These are phyloP conservation scores for Cubamyces lactineus DNA, from an alignment of 768 basidiomycete species.

Conservation along the genomic window DNA sequence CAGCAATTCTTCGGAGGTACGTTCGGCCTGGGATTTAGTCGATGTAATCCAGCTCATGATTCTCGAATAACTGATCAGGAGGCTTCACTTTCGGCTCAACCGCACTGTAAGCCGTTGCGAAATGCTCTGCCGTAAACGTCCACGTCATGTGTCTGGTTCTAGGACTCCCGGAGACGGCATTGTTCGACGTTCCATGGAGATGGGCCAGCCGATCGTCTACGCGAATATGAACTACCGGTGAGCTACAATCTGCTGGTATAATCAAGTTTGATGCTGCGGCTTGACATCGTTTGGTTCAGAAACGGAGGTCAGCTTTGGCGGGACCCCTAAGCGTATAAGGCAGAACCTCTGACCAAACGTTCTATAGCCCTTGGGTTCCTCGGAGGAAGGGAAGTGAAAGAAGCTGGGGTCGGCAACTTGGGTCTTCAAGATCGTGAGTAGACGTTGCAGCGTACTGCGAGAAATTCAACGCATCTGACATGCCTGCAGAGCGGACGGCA, in stretches of 20 bases:
- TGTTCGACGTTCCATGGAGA: constrained; percentile 47
- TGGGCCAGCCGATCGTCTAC: constrained; percentile 51
- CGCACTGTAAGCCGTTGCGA: neutral
- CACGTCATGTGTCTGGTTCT: neutral
- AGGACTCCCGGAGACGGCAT: constrained; percentile 48
- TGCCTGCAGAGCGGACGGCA: constrained; percentile 38
- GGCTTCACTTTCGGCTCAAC: constrained; percentile 7
- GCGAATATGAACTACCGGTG: constrained; percentile 55
- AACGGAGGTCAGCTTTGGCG: constrained; percentile 50
- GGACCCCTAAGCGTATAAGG: constrained; percentile 19
- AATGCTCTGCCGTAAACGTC: too few relatives aligned
- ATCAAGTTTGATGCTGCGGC: neutral
- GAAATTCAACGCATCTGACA: constrained; percentile 9
- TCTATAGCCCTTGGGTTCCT: constrained; percentile 43
- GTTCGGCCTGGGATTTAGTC: too few relatives aligned
- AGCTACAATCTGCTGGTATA: neutral
- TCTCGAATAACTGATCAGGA: neutral
- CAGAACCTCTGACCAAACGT: neutral
- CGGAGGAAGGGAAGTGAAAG: constrained; percentile 41
- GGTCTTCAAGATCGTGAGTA: constrained; percentile 51
- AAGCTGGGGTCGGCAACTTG: constrained; percentile 44
- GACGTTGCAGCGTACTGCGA: neutral
- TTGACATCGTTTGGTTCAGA: constrained; percentile 32
- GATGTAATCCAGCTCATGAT: too few relatives aligned
- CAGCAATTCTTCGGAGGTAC: constrained; percentile 40